phyloP scores from a whole-genome alignment of 805 yeast species.

The Debaryomyces hansenii region DNA sequence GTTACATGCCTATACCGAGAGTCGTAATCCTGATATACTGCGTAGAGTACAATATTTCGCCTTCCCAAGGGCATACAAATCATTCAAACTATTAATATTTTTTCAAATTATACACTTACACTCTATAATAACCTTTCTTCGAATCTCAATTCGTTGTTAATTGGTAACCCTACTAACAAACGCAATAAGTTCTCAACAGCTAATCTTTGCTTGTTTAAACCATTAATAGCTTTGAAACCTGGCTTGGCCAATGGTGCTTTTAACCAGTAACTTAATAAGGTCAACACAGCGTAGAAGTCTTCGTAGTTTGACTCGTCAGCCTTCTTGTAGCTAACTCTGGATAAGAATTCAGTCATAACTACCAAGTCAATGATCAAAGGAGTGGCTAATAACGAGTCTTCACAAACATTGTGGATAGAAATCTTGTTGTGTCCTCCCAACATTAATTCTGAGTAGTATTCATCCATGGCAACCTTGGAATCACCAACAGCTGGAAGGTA shows the following conservation, averaged over 20 bases:
- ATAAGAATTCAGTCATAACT: constrained; percentile 84
- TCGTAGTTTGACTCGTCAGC: constrained; percentile 52
- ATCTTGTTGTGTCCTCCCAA: constrained; percentile 96
- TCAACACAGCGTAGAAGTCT: constrained; percentile 77
- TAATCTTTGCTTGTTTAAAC: constrained; percentile 90
- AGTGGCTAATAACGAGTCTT: constrained; percentile 91
- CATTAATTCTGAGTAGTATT: constrained; percentile 95
- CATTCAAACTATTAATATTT: too few relatives aligned
- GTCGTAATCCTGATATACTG: too few relatives aligned
- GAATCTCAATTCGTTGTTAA: constrained; percentile 87
- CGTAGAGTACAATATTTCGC: too few relatives aligned
- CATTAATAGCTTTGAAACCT: constrained; percentile 87
- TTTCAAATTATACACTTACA: too few relatives aligned
- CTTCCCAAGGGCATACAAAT: too few relatives aligned
- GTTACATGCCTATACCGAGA: too few relatives aligned
- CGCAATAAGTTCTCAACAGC: constrained; percentile 91
- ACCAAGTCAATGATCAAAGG: constrained; percentile 92
- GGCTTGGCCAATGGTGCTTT: constrained; percentile 94
- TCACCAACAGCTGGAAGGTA: constrained; percentile 94
- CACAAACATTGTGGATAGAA: constrained; percentile 93
- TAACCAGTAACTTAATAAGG: constrained; percentile 91
- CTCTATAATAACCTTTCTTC: constrained; percentile 71
- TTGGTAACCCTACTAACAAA: constrained; percentile 85
- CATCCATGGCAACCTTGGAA: constrained; percentile 97
- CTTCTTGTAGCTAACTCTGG: constrained; percentile 79